These are phyloP conservation scores for Mycena epipterygia DNA, from an alignment of 768 basidiomycete species.

Conservation along the genomic window DNA sequence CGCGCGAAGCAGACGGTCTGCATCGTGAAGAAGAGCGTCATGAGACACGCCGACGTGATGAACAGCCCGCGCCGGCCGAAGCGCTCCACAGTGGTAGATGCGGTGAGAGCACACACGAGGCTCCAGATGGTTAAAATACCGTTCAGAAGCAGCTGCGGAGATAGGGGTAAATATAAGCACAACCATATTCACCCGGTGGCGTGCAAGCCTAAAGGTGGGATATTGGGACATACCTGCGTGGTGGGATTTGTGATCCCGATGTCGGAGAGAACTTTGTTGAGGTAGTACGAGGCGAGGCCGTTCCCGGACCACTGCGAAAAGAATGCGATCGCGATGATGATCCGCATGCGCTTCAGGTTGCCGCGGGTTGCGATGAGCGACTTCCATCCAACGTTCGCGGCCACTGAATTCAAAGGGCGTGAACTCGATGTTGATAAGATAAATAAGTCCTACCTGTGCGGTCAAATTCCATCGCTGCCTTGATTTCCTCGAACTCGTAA, in stretches of 20 bases:
- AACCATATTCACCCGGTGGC: no score
- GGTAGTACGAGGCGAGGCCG: constrained; percentile 87
- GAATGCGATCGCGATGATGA: constrained; percentile 84
- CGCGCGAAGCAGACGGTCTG: constrained; percentile 77
- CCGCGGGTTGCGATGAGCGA: constrained; percentile 75
- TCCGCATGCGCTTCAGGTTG: constrained; percentile 81
- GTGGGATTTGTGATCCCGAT: constrained; percentile 76
- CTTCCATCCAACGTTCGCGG: constrained; percentile 75
- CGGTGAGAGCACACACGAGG: constrained; percentile 69
- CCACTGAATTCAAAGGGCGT: constrained; percentile 50
- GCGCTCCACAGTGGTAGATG: constrained; percentile 73
- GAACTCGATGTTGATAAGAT: background rate
- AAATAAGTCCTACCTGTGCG: constrained; percentile 48
- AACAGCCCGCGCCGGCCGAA: constrained; percentile 80
- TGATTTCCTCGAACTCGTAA: constrained; percentile 87
- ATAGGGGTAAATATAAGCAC: background rate
- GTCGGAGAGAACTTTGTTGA: constrained; percentile 77
- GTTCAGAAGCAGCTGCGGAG: constrained; percentile 80
- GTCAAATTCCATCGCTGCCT: constrained; percentile 79
- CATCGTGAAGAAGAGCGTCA: constrained; percentile 75
- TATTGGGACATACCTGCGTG: constrained; percentile 51
- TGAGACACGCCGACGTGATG: constrained; percentile 68
- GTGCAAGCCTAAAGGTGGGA: no score
- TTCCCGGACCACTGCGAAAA: constrained; percentile 92
- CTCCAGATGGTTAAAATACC: constrained; percentile 90